Evolutionary conservation across 2,329 filamentous ascomycete species (phyloP).

Genomic region (Fusarium xylarioides): DNA sequence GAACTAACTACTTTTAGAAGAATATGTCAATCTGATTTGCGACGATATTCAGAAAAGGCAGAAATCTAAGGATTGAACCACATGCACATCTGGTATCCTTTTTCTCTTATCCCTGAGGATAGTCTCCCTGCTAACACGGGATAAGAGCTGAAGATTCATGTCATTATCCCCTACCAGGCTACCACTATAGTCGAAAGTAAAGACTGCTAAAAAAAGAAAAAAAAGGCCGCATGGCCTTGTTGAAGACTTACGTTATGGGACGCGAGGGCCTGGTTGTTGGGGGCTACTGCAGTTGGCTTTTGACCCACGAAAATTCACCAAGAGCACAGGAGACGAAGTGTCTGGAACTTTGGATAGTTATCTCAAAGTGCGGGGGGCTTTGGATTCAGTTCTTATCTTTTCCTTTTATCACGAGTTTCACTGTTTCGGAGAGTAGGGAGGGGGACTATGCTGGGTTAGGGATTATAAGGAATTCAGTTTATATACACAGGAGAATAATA

Average conservation of each 20-base stretch:
- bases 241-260: background rate
- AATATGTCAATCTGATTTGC: background rate
- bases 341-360: accelerated
- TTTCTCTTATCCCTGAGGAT: accelerated
- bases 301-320: background rate
- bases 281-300: background rate
- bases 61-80: background rate
- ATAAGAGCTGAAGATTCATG: accelerated
- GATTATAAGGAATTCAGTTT: accelerated
- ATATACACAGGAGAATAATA: background rate
- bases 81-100: background rate
- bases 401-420: accelerated
- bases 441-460: accelerated
- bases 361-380: accelerated
- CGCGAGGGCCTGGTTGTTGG: background rate
- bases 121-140: background rate
- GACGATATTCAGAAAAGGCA: background rate
- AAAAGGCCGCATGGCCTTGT: background rate
- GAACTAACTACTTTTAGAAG: background rate
- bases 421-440: background rate
- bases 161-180: no score
- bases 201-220: accelerated
- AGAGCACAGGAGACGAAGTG: accelerated
- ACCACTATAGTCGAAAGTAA: accelerated
- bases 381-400: background rate